Percentiles rank a stretch among this genome's conserved stretches.
Conservation (phyloP, 129 eudicot genomes). For the Flaveria sonorensis region DNA sequence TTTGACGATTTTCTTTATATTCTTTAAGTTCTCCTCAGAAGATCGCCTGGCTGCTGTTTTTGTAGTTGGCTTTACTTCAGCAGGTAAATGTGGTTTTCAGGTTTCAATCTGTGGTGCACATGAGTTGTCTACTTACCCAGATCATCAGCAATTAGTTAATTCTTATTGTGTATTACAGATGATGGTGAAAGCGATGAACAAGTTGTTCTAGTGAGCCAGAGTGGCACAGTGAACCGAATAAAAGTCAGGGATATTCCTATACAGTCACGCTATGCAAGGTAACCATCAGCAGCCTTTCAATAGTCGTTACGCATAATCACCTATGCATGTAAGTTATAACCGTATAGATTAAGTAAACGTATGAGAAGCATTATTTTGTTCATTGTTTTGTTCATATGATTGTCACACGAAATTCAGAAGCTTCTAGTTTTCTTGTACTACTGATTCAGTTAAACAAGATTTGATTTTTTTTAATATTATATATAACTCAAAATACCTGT, state of each 20-base stretch:
- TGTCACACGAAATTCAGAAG: background rate
- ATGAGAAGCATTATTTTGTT: background rate
- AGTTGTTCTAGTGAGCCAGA: slow-evolving; percentile 93
- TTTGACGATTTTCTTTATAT: slow-evolving; percentile 12
- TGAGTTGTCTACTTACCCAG: background rate
- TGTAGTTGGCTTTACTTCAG: slow-evolving; percentile 81
- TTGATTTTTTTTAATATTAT: background rate
- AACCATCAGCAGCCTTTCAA: background rate
- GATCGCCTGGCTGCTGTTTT: slow-evolving; percentile 91
- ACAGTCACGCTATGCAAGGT: slow-evolving; percentile 88
- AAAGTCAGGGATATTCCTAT: slow-evolving; percentile 87
- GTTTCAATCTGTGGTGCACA: background rate
- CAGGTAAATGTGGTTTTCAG: slow-evolving; percentile 49
- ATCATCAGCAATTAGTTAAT: background rate
- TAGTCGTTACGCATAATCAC: background rate
- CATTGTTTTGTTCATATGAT: background rate
- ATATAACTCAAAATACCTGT: background rate
- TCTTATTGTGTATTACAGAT: slow-evolving; percentile 42
- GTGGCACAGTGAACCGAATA: slow-evolving; percentile 88
- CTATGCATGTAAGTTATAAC: background rate
- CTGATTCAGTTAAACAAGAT: background rate
- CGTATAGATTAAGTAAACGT: background rate
- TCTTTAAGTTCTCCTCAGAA: slow-evolving; percentile 62
- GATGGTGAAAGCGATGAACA: slow-evolving; percentile 99
- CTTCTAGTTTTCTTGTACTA: background rate